Evolutionary conservation across 306 rosid genomes (phyloP), one percentile per base, ranked within the genome.

Genomic region (Bauhinia variegata): DNA sequence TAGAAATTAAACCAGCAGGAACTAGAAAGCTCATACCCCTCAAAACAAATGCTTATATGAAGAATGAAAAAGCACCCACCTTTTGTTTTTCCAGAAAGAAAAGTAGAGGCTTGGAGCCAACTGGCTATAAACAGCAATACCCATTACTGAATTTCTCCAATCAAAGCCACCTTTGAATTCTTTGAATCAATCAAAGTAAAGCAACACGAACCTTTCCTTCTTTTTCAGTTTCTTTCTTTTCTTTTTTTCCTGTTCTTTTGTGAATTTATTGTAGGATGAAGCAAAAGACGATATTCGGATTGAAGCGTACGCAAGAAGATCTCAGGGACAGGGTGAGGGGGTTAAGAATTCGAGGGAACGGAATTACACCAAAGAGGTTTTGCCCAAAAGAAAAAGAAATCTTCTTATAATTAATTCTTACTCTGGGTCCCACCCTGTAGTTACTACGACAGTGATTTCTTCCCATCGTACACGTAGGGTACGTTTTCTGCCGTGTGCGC

Each of bases 41-140:
- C 36, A 59, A 58, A 5, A 19, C 44, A 72, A 77, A 38, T 19
- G 54, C 23, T 50, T 8, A 48, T 4, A 64, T 28, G 42, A 64
- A 16, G 14, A 17, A 56, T 15, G 7, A 18, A 46, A 66, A 70
- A 88, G 63, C 38, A 63, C 73, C n/a, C 57, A 82, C 92, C 91
- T 84, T 85, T 75, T 38, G 78, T 63, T 63, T 82, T 71, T 71
- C 63, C 77, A 65, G 70, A 73, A 63, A 63, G 71, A 76, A 81
- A 88, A 86, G 80, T 78, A 71, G 77, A 74, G 65, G 19, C 60
- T 36, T 28, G 31, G 70, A 72, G 72, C 78, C 43, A 54, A 75
- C 49, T 70, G 66, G 70, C 60, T 74, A 76, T 30, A 65, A 74
- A 46, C 82, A 79, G 74, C 62, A 70, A 67, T 48, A 43, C 62